A percentile compares a stretch with the other conserved stretches of the same genome.
Conservation (phyloP, 2,329 filamentous ascomycete genomes). For the Fusarium buharicum region DNA sequence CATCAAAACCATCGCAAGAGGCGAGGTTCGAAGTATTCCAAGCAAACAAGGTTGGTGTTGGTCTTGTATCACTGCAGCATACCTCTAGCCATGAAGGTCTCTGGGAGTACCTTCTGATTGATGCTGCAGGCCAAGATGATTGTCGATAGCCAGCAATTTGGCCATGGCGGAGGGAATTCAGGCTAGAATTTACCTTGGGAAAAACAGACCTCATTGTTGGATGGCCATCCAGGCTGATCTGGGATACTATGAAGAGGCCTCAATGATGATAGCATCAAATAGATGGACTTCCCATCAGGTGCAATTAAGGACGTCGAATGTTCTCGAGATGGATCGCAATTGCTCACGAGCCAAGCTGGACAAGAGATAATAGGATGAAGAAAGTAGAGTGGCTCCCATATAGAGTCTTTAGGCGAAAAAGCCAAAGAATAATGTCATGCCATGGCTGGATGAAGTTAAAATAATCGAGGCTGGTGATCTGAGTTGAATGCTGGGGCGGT, state of each 20-base stretch:
- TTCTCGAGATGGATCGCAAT: not conserved
- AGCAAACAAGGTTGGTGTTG: conserved; percentile 52
- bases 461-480: conserved; percentile 34
- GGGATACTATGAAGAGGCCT: too few species aligned
- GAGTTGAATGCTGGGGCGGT: conserved; percentile 41
- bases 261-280: not conserved
- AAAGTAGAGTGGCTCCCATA: not conserved
- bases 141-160: not conserved
- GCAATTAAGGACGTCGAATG: not conserved
- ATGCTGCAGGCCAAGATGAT: not conserved
- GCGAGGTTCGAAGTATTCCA: conserved; percentile 50
- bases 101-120: conserved; percentile 42
- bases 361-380: not conserved
- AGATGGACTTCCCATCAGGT: not conserved
- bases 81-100: conserved; percentile 50
- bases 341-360: not conserved
- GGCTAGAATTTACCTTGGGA: not conserved
- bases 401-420: not conserved
- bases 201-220: conserved; percentile 14
- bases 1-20: not conserved
- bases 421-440: not conserved
- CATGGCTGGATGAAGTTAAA: conserved; percentile 32
- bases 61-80: conserved; percentile 41
- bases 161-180: not conserved
- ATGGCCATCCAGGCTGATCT: too few species aligned